Percentiles rank a stretch among this genome's conserved stretches.
Conservation (phyloP, 441 rosid genomes). For the Erodium trifolium region DNA sequence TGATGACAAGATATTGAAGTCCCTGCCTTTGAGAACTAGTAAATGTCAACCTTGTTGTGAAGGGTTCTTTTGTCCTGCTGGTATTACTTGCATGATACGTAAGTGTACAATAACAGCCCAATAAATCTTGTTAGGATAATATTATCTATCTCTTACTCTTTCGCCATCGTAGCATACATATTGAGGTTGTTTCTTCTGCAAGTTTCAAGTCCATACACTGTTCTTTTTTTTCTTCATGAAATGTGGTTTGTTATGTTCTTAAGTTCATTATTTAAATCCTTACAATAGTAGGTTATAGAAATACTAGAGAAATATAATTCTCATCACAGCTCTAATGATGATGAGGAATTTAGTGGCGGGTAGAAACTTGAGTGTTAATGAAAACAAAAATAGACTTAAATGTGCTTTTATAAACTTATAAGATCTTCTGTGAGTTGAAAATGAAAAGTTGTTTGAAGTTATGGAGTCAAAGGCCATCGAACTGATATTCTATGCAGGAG, state of each 20-base stretch:
- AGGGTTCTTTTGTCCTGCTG: constrained; percentile 68
- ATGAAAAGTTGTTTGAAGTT: background rate
- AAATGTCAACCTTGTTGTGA: constrained; percentile 61
- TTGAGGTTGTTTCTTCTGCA: background rate
- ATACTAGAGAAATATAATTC: background rate
- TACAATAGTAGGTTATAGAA: background rate
- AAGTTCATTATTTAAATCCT: background rate
- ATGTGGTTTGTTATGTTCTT: background rate
- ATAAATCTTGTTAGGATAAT: constrained; percentile 1
- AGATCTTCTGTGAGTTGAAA: background rate
- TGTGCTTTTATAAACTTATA: background rate
- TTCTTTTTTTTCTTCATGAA: background rate
- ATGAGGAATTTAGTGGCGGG: background rate
- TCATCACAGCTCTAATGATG: background rate
- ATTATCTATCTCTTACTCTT: background rate
- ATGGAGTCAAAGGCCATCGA: background rate
- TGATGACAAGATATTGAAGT: constrained; percentile 24
- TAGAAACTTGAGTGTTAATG: background rate
- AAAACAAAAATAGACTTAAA: background rate
- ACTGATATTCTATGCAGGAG: background rate
- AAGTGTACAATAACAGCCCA: background rate
- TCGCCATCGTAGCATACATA: background rate
- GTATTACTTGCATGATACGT: constrained; percentile 72
- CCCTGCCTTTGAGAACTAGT: constrained; percentile 38
- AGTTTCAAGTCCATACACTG: background rate